phyloP scores from a whole-genome alignment of 768 basidiomycete genomes.

The Amanita exitialis region DNA sequence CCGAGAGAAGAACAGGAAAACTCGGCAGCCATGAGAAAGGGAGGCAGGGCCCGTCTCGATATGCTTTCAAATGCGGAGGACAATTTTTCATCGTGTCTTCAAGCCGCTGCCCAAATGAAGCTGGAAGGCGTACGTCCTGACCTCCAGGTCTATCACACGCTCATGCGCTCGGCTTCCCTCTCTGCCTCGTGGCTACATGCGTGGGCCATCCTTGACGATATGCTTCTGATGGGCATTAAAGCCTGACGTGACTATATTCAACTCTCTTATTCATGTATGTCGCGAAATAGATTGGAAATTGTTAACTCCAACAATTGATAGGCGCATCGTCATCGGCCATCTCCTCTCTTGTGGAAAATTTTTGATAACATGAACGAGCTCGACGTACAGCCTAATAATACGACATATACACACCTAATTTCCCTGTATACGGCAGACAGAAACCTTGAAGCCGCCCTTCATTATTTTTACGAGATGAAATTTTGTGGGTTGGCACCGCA shows the following conservation, averaged over 20 bases:
- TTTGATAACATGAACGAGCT: constrained; percentile 45
- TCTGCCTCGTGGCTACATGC: constrained; percentile 39
- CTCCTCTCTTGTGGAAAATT: constrained; percentile 35
- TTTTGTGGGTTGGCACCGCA: constrained; percentile 37
- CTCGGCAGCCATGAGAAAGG: not conserved
- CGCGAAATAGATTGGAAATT: not conserved
- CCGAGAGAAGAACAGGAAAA: constrained; percentile 2
- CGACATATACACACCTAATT: constrained; percentile 47
- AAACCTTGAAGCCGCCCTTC: constrained; percentile 60
- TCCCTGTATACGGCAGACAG: constrained; percentile 28
- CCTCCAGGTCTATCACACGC: constrained; percentile 40
- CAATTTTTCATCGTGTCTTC: constrained; percentile 30
- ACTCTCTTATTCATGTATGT: constrained; percentile 49
- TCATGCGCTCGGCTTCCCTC: constrained; percentile 39
- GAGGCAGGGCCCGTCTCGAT: constrained; percentile 18
- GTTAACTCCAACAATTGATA: constrained; percentile 12
- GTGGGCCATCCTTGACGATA: constrained; percentile 62
- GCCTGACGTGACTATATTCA: constrained; percentile 45
- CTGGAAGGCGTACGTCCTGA: constrained; percentile 39
- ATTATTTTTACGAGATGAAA: constrained; percentile 51
- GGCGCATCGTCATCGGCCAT: constrained; percentile 33
- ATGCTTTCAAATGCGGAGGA: constrained; percentile 19
- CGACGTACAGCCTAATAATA: constrained; percentile 36
- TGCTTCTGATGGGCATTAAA: constrained; percentile 38
- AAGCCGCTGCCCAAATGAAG: constrained; percentile 50